Evolutionary conservation across 371 early-diverging fungal species (phyloP), one percentile per base, ranked within the genome.

Genomic region (Mortierella sp.): DNA sequence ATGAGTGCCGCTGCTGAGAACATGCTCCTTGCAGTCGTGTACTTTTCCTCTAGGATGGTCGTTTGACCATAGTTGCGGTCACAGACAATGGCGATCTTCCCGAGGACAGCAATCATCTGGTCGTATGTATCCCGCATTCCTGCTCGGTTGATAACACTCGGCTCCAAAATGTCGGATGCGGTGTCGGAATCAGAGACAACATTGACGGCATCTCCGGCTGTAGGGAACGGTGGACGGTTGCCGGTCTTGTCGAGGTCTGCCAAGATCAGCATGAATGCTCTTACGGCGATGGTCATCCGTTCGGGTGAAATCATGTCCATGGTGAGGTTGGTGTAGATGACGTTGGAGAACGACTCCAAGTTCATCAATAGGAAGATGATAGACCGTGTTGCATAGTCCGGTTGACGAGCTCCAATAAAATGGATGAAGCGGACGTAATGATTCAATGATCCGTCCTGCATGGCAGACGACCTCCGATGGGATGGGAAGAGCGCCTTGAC

Each of bases 381-480:
- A 71, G 94, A 94, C 70, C 94, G 95, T 56, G 95, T 91, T 11
- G 94, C 94, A 80, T 95, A 95, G 41, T 97, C 98, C 16, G 95
- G 90, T 81, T 96, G 95, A 27, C 94, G 91, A 82, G 95, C 93
- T 27, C 95, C 90, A 10, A 96, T 91, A 89, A 95, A 96, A 70
- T 95, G 95, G 6, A 96, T 91, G 54, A 98, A 93, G 35, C 96
- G 94, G 18, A 96, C 94, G 85, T 96, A 95, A 24, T 94, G 91
- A 55, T 96, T 94, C 41, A 95, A 83, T 27, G 93, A 90, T 18
- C 93, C 91, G 29, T 96, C 97, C 51, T 94, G 87, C 18, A 97
- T 96, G 56, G 93, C 88, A 5, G 95, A 91, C 41, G 93, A 91
- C 24, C 93, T 90, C 41, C 96, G 90, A 58, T 91, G 90, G 2